These are phyloP conservation scores for Emergomyces pasteurianus DNA, from an alignment of 2,329 filamentous ascomycete species.

Conservation along the genomic window DNA sequence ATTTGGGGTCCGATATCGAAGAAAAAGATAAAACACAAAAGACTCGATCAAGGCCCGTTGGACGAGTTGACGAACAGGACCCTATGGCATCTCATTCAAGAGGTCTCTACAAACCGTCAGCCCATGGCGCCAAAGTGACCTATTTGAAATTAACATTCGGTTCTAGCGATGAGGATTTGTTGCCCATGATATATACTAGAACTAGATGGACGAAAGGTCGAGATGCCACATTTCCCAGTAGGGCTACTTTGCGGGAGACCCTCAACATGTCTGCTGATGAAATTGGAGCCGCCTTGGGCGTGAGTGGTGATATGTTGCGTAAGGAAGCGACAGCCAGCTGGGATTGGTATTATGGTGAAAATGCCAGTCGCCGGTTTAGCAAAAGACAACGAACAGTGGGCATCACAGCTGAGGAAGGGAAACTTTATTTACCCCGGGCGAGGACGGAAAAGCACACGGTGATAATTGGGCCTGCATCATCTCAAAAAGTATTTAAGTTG, in stretches of 20 bases:
- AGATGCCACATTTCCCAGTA: slow-evolving; percentile 41
- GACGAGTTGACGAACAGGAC: slow-evolving; percentile 12
- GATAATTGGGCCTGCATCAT: slow-evolving; percentile 39
- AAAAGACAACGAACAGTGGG: slow-evolving; percentile 27
- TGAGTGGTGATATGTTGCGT: slow-evolving; percentile 28
- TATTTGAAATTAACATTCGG: slow-evolving; percentile 41
- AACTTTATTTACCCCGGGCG: slow-evolving; percentile 31
- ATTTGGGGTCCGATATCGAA: background rate
- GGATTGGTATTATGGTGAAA: slow-evolving; percentile 41
- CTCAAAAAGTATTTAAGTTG: slow-evolving; percentile 34
- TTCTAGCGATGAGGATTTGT: slow-evolving; percentile 37
- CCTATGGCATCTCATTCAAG: slow-evolving; percentile 24
- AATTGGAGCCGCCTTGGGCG: slow-evolving; percentile 33
- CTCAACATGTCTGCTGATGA: slow-evolving; percentile 22
- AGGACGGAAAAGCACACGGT: slow-evolving; percentile 29
- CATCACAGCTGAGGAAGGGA: slow-evolving; percentile 27
- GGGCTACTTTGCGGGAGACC: slow-evolving; percentile 23
- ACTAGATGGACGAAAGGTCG: slow-evolving; percentile 37
- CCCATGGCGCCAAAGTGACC: slow-evolving; percentile 31
- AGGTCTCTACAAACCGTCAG: slow-evolving; percentile 24
- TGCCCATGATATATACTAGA: slow-evolving; percentile 35
- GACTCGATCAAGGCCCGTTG: background rate
- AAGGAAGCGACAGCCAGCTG: slow-evolving; percentile 37
- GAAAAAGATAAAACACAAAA: background rate
- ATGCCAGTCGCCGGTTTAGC: slow-evolving; percentile 31